These are phyloP conservation scores for Akebia trifoliata DNA, from an alignment of 164 flowering plant genomes.

Conservation along the genomic window DNA sequence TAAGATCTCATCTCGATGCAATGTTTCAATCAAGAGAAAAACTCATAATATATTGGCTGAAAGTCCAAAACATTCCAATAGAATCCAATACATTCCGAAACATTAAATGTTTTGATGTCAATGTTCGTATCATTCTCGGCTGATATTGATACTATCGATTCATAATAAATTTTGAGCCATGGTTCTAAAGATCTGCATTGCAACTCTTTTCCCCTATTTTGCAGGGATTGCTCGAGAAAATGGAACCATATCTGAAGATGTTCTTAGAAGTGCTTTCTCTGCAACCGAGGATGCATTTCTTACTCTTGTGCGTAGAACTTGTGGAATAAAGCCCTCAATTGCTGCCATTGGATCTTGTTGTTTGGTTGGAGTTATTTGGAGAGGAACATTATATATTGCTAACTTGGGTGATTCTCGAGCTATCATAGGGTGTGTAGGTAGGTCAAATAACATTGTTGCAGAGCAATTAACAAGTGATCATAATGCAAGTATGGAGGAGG, in stretches of 20 bases:
- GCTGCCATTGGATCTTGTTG: slow-evolving; percentile 80
- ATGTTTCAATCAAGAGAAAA: too few relatives aligned
- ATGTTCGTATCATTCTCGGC: too few relatives aligned
- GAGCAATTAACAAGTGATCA: slow-evolving; percentile 71
- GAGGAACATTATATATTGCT: slow-evolving; percentile 54
- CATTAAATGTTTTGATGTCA: too few relatives aligned
- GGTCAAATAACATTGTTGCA: slow-evolving; percentile 42
- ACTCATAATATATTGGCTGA: too few relatives aligned
- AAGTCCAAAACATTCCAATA: too few relatives aligned
- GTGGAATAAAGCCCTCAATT: slow-evolving; percentile 40
- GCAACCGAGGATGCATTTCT: slow-evolving; percentile 79
- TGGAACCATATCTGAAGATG: slow-evolving; percentile 50
- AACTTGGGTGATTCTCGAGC: slow-evolving; percentile 84
- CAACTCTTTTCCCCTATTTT: slow-evolving; percentile 1
- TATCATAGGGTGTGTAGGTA: slow-evolving; percentile 49
- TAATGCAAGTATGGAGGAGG: slow-evolving; percentile 65
- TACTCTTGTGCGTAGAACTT: slow-evolving; percentile 39
- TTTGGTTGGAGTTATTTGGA: slow-evolving; percentile 70
- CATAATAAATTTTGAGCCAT: neutral
- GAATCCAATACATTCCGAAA: too few relatives aligned
- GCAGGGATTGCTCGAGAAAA: slow-evolving; percentile 57
- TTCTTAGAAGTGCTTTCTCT: slow-evolving; percentile 50
- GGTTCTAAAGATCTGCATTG: slow-evolving; percentile 1
- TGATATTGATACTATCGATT: neutral
- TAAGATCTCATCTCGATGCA: too few relatives aligned